Base-by-base conservation (phyloP, 331 rosid genomes). In the Pyrus hybrid region DNA sequence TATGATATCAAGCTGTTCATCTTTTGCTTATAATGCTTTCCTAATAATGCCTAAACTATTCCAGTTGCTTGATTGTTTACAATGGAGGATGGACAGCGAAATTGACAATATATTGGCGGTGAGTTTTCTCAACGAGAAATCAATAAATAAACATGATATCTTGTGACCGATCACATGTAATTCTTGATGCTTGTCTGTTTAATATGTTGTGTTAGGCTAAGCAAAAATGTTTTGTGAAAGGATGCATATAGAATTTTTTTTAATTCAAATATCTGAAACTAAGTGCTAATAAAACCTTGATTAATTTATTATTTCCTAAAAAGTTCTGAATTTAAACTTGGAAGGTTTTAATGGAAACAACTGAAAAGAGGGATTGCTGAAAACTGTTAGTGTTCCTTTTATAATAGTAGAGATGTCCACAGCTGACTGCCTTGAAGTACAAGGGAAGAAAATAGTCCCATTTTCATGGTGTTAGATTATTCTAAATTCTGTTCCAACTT, bases 71-170 rank as follows among this genome's bases (percentile, higher is more conserved):
- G 98, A 95, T 78, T 92, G 96, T 71, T 77, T 95, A 75, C 85
- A 91, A 53, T 95, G 99, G 99, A 89, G 99, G 84, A 77, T 84
- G 68, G 88, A 89, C 70, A 95, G 87, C 73, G 93, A 91, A 83
- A 92, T 92, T 37, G 98, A 95, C 87, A 77, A 82, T 53, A 88
- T 92, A 73, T 84, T 95, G 86, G 64, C 77, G n/a, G 98, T 95
- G 83, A 92, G 99, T 87, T 80, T 47, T 33, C 79, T 79, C 16
- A 71, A 65, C 62, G 33, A 21, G 57, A 63, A 32, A 73, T 67
- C 41, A 25, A 12, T 14, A 10, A 45, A 45, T 29, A 12, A 60
- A 76, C 41, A 51, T 28, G 12, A 41, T 22, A 51, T 43, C 32
- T 9, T 77, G 25, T 62, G 37, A 33, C 65, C 71, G 8, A 20